These are phyloP conservation scores for Candolleomyces aberdarensis DNA, from an alignment of 768 basidiomycete species.

Conservation along the genomic window DNA sequence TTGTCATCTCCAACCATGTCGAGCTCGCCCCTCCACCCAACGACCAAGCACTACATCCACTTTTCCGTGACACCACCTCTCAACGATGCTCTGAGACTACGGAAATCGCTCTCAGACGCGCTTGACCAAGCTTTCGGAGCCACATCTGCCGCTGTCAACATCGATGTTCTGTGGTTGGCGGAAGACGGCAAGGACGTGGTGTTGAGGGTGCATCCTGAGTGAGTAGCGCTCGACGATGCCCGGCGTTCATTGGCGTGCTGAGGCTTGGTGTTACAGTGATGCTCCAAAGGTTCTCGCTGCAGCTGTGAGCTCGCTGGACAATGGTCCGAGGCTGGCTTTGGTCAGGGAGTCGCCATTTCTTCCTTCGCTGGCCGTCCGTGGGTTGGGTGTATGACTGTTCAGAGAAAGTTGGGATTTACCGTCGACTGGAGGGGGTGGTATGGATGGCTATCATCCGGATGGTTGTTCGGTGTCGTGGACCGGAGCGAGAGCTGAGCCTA, in stretches of 20 bases:
- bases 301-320: constrained; percentile 21
- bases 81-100: too few relatives aligned
- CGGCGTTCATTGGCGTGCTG: background rate
- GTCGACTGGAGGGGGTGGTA: background rate
- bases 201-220: constrained; percentile 41
- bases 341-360: constrained; percentile 40
- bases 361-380: constrained; percentile 27
- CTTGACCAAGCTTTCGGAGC: constrained; percentile 13
- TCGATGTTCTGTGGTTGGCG: constrained; percentile 61
- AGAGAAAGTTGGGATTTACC: background rate
- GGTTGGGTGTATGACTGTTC: background rate
- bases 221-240: background rate
- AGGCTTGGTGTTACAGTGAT: constrained; percentile 22
- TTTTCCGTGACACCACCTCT: too few relatives aligned
- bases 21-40: too few relatives aligned
- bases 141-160: constrained; percentile 30
- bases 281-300: constrained; percentile 32
- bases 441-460: too few relatives aligned
- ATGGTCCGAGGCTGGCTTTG: constrained; percentile 28
- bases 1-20: too few relatives aligned
- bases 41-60: too few relatives aligned
- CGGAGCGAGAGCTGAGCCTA: too few relatives aligned
- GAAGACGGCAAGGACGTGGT: constrained; percentile 38
- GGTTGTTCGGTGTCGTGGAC: too few relatives aligned
- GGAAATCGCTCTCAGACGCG: too few relatives aligned